Evolutionary conservation across 768 basidiomycete genomes (phyloP), one percentile per base, ranked within the genome.

Genomic region (Sarcodon sp.): DNA sequence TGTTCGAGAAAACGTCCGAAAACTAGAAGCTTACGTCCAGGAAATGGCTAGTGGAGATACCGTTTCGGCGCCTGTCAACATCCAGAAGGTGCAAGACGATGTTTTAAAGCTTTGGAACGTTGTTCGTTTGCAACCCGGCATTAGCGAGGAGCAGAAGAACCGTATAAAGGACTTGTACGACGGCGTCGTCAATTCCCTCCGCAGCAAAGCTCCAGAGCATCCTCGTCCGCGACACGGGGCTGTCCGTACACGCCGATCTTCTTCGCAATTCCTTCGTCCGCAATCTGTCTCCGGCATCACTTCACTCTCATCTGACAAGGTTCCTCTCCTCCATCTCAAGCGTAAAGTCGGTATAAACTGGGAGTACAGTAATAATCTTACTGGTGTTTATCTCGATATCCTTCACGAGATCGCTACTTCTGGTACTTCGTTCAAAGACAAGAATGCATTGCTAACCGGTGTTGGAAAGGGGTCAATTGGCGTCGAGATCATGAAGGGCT

Each of bases 401-500:
- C 73, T 99, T 33, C 89, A 93, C 61, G 96, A 99, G 66, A 98
- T 99, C 56, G 96, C 96, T 5, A 97, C 96, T 0, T 91, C 94
- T 4, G 96, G 96, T 10, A 97, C 93, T 1, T 93, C 92, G 1
- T 99, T 98, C 76, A 87, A 94, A 65, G 94, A 93, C 71, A 99
- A 98, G 76, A 98, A 98, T 58, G 96, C 96, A 2, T 77, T 99
- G 13, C 75, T 98, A 32, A 99, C 96, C 33, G 96, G 96, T 59
- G 96, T 98, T 46, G 96, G 96, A 45, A 94, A 91, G 61, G 94
- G 91, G 10, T 96, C 92, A 3, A 99, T 99, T 55, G 96, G 96
- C 50, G 87, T 96, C 45, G 96, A 98, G 66, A 87, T 99, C 53
- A 74, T 99, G 53, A 98, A 96, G 65, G 96, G 96, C 52, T 78